Evolutionary conservation across 2,329 filamentous ascomycete genomes (phyloP), one percentile per base, ranked within the genome.

Genomic region (Arthrocladium fulminans): DNA sequence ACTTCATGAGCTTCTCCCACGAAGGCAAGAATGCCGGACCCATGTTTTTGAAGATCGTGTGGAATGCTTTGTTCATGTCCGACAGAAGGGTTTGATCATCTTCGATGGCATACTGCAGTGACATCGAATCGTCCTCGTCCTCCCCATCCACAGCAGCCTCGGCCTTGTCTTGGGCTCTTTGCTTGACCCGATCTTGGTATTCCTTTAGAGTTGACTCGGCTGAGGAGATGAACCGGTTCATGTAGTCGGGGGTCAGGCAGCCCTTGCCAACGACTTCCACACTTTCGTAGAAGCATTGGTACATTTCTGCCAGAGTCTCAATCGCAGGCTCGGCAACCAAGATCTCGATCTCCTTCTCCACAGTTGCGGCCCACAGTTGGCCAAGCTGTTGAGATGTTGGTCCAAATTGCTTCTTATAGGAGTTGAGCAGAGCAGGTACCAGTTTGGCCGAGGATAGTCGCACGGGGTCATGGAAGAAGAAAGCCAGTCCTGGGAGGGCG

Each of bases 1-100:
- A 94, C 9, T 77, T 73, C 65, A 95, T 80, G 20, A 98, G 75
- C 46, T 80, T 79, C 64, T 95, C 86, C 89, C 90, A 98, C 35
- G 87, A 75, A 3, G 82, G 84, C 47, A 98, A 75, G 74, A 98
- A 98, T 9, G 77, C 73, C 8, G 81, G 75, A 20, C 87, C 86
- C 64, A 96, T 88, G 70, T 95, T 89, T 74, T 97, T 97, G 77
- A 98, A 98, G 57, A 98, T 88, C 52, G 88, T 90, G 69, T 98
- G 92, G 77, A 94, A 98, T 0, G 92, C 90, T 74, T 98, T 98
- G 79, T 98, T 98, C 92, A 98, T 98, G 63, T 98, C 92, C 1
- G 89, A 95, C 37, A 98, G 77, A 15, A 98, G 76, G 19, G 88
- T 95, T 68, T 97, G 90, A 63, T 98, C 92, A 58, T 98, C 92